Percentiles rank a stretch among this genome's conserved stretches.
Evolutionary conservation across 2,329 filamentous ascomycete species (phyloP).

Genomic region (Calonectria pseudoturangicola): DNA sequence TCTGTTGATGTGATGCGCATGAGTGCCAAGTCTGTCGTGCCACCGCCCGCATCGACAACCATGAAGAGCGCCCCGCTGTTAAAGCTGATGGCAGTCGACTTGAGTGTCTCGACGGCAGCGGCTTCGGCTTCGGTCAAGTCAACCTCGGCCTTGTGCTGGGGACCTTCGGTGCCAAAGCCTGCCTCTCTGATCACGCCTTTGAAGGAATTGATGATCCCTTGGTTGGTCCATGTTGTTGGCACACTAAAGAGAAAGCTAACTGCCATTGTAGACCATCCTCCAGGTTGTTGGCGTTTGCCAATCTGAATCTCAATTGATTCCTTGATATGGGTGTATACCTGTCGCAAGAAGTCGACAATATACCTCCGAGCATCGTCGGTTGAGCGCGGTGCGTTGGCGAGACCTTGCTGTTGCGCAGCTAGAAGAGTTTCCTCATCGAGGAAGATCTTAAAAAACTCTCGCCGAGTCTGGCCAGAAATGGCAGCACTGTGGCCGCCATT

Average conservation of each 20-base stretch:
- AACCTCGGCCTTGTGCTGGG: conserved; percentile 61
- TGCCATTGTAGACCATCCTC: conserved; percentile 65
- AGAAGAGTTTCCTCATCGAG: conserved; percentile 67
- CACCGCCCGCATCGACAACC: conserved; percentile 67
- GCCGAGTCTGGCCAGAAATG: conserved; percentile 56
- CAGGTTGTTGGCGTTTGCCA: conserved; percentile 57
- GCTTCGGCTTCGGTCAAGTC: conserved; percentile 70
- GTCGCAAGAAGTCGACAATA: conserved; percentile 68
- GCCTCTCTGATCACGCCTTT: conserved; percentile 66
- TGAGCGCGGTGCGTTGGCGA: conserved; percentile 64
- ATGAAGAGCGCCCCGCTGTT: conserved; percentile 63
- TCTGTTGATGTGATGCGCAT: conserved; percentile 63
- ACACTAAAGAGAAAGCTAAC: conserved; percentile 75
- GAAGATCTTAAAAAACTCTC: conserved; percentile 75
- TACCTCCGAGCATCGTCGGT: conserved; percentile 67
- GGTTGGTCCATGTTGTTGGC: conserved; percentile 73
- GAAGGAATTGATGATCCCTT: conserved; percentile 71
- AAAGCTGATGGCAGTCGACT: conserved; percentile 63
- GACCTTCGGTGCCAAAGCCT: conserved; percentile 68
- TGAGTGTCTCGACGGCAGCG: conserved; percentile 67
- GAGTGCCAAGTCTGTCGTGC: conserved; percentile 67
- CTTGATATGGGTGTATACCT: conserved; percentile 70
- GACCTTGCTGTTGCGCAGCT: conserved; percentile 64
- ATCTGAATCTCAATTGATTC: conserved; percentile 64
- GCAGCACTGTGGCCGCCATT: conserved; percentile 54